Evolutionary conservation across 805 yeast species (phyloP), one percentile per base, ranked within the genome.

Genomic region (Zygosaccharomyces bailii): DNA sequence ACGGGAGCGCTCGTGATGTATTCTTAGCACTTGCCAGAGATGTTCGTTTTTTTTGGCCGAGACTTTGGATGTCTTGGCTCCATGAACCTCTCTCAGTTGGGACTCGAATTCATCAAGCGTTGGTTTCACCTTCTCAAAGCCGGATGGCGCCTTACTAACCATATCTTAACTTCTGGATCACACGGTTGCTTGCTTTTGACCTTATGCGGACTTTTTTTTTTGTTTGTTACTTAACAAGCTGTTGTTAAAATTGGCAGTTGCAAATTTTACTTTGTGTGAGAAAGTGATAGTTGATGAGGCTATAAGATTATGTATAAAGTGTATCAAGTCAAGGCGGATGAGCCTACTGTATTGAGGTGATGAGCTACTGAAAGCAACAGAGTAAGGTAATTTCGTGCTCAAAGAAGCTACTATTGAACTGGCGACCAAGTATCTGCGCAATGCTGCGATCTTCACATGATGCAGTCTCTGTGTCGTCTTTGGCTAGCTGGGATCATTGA

Each of bases 1-100:
- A 42, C 90, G 65, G 1, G 91, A 79, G 39, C 83, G 73, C 56
- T 85, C 89, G 59, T 86, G 91, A 46, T 81, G 74, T n/a, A 86
- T 61, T 55, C 75, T 78, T 51, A 76, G 71, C 14, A 88, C 79
- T 42, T 82, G 83, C 89, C 93, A 86, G 6, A 80, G 60, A 2
- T 79, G 68, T 49, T 80, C 80, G 44, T 74, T 71, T 44, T 79
- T 78, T n/a, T 75, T 72, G 13, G 72, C 68, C 2, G 74, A 68
- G 17, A 74, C 69, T 44, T 68, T 63, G 8, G 72, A 63, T 2
- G 65, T 44, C 10, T 70, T 65, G 20, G 65, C 56, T 1, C 65
- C 43, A 43, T 78, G 79, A 3, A 74, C 70, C 23, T 76, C 80
- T 60, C 79, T 80, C 48, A 87, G 65, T 50, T 78, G 75, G 17